Evolutionary conservation across 2,329 filamentous ascomycete species (phyloP).

Genomic region (Chaetomiaceae sp.): DNA sequence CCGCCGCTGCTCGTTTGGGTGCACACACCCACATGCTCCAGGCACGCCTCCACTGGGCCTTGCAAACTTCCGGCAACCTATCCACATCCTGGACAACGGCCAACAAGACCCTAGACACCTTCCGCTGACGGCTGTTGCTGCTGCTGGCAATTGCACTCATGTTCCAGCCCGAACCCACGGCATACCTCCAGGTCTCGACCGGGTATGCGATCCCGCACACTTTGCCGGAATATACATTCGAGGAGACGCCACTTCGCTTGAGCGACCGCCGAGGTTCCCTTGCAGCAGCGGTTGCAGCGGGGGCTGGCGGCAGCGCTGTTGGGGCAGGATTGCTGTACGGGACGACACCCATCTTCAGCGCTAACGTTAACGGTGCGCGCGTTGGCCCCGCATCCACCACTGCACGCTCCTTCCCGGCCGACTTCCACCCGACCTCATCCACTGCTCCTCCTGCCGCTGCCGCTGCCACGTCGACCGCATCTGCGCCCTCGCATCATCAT

Average conservation of each 20-base stretch:
- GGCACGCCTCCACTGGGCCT: neutral
- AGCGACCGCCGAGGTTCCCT: constrained; percentile 13
- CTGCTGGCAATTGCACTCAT: constrained; percentile 33
- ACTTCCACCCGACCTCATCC: constrained; percentile 22
- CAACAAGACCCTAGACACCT: too few species aligned
- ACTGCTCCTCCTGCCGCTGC: constrained; percentile 10
- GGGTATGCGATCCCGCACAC: constrained; percentile 38
- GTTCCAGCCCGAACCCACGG: constrained; percentile 50
- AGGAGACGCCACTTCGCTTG: constrained; percentile 22
- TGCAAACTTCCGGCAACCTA: too few species aligned
- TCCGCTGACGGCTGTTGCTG: neutral
- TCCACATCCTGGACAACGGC: too few species aligned
- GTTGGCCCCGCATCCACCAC: constrained; percentile 23
- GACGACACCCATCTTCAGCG: constrained; percentile 21
- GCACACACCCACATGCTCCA: constrained; percentile 16
- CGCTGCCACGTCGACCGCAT: constrained; percentile 6
- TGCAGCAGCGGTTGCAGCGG: constrained; percentile 4
- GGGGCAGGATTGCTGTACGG: constrained; percentile 17
- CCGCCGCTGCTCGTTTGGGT: constrained; percentile 1
- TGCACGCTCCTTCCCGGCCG: constrained; percentile 13
- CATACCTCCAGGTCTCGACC: constrained; percentile 38
- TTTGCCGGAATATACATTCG: constrained; percentile 27
- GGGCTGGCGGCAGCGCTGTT: constrained; percentile 18
- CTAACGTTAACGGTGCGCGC: constrained; percentile 16
- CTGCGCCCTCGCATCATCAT: constrained; percentile 5